These are phyloP conservation scores for Serendipita vermifera DNA, from an alignment of 768 basidiomycete genomes.

Conservation along the genomic window DNA sequence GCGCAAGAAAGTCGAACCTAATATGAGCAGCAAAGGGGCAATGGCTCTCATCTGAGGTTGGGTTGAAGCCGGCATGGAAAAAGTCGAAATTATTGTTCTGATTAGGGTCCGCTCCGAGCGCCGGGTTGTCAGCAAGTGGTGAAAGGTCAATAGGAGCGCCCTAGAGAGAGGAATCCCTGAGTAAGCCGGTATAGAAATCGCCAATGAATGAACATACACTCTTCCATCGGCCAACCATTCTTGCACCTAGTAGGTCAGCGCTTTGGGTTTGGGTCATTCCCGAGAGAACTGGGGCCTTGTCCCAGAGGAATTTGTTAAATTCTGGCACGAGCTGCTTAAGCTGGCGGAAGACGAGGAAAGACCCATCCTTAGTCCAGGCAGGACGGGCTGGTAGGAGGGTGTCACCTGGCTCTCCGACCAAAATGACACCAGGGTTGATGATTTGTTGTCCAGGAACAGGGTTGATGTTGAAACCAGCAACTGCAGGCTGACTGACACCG, in stretches of 20 bases:
- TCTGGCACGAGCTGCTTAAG: slow-evolving; percentile 32
- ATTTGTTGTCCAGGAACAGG: slow-evolving; percentile 19
- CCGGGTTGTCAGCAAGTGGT: slow-evolving; percentile 33
- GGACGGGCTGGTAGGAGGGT: slow-evolving; percentile 21
- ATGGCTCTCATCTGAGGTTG: slow-evolving; percentile 18
- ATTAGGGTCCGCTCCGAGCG: slow-evolving; percentile 26
- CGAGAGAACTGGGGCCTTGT: slow-evolving; percentile 20
- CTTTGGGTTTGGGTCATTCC: slow-evolving; percentile 28
- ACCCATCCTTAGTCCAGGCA: slow-evolving; percentile 12
- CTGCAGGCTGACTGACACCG: slow-evolving; percentile 23
- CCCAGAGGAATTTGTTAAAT: slow-evolving; percentile 34
- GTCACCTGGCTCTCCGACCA: slow-evolving; percentile 36
- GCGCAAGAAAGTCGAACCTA: slow-evolving; percentile 20
- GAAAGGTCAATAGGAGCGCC: slow-evolving; percentile 34
- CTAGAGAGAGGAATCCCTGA: slow-evolving; percentile 12
- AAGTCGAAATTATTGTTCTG: slow-evolving; percentile 34
- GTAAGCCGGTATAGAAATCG: too few species aligned
- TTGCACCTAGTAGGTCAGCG: slow-evolving; percentile 38
- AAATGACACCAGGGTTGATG: slow-evolving; percentile 32
- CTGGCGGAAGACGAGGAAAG: slow-evolving; percentile 21
- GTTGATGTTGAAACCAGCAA: slow-evolving; percentile 23
- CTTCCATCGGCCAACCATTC: slow-evolving; percentile 44
- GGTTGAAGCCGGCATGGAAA: slow-evolving; percentile 17
- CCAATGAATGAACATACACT: slow-evolving; percentile 18
- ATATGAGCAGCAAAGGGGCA: slow-evolving; percentile 39